Evolutionary conservation across 2,329 filamentous ascomycete genomes (phyloP), one percentile per base, ranked within the genome.

Genomic region (Cordyceps militaris): DNA sequence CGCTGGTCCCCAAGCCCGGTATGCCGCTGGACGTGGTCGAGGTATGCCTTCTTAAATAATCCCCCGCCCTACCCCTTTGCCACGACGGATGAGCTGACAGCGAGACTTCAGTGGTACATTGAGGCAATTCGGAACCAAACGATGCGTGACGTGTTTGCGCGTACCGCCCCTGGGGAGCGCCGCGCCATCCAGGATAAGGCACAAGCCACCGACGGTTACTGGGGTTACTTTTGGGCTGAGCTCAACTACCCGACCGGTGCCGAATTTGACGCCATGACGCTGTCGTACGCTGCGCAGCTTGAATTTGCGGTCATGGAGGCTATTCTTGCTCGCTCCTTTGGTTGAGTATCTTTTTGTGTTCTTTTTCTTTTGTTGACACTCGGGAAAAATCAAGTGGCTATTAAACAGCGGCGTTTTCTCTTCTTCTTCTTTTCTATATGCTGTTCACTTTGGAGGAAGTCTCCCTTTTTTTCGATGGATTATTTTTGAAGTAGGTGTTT

Each of bases 71-170:
- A 8, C 38, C 2, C 43, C 9, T 51, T 21, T 34, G 21, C 6
- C 38, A 26, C 14, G 11, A 16, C 26, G 10, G 6, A 7, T 40
- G n/a, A 24, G 21, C 28, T 46, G 26, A 54, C n/a, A 42, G 11
- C 36, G 43, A 8, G 4, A 16, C 4, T 3, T 38, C 50, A 84
- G 81, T 85, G 76, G 73, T 85, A 84, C 68, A 77, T 84, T 56
- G 70, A 73, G 16, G 59, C 82, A 24, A 78, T 85, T 57, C 79
- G 80, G 38, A 76, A 81, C 62, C 76, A 81, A 64, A 79, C 80
- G 0, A 70, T 66, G 13, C 69, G 74, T 2, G 71, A 73, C 24
- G 66, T 78, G 11, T 63, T 73, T 34, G 54, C 64, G 10, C 70
- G 76, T 11, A 66, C n/a, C n/a, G n/a, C 73, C 0, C 70, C 81